Percentiles rank a stretch among this genome's conserved stretches.
Evolutionary conservation across 306 rosid species (phyloP).

Genomic region (Mimosa pudica): DNA sequence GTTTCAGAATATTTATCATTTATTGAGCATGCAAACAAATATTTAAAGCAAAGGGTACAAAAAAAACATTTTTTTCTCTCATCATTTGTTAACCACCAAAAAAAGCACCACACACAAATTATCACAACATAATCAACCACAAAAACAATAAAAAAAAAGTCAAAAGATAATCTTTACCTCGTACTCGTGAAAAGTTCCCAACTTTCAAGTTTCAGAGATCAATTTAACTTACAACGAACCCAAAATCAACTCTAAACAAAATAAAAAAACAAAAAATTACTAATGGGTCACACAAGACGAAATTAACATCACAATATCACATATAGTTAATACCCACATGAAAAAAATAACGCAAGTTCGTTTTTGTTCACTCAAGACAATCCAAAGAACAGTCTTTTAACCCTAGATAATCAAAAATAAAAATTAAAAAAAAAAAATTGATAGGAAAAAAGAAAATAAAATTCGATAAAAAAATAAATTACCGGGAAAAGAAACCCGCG

Average conservation of each 20-base stretch:
- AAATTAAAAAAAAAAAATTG: constrained; percentile 39
- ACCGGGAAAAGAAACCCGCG: constrained; percentile 32
- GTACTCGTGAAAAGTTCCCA: constrained; percentile 51
- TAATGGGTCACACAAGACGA: constrained; percentile 13
- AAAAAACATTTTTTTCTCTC: background rate
- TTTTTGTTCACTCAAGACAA: constrained; percentile 24
- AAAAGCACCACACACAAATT: constrained; percentile 31
- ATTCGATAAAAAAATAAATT: constrained; percentile 20
- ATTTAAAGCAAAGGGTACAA: constrained; percentile 6
- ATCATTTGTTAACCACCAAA: constrained; percentile 20
- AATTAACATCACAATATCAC: constrained; percentile 40
- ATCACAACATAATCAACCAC: constrained; percentile 37
- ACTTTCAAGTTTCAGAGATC: constrained; percentile 45
- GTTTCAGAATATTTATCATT: constrained; percentile 2
- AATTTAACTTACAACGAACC: constrained; percentile 32
- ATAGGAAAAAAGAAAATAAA: background rate
- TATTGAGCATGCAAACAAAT: background rate
- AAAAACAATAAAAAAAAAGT: constrained; percentile 29
- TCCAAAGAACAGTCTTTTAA: constrained; percentile 32
- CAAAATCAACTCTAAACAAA: constrained; percentile 42
- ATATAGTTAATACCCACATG: constrained; percentile 27
- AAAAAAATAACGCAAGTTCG: constrained; percentile 42
- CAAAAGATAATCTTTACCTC: constrained; percentile 40
- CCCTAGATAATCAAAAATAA: constrained; percentile 42
- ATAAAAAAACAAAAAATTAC: background rate